Evolutionary conservation across 305 asterid species (phyloP), one percentile per base, ranked within the genome.

Genomic region (Nicotiana rustica): DNA sequence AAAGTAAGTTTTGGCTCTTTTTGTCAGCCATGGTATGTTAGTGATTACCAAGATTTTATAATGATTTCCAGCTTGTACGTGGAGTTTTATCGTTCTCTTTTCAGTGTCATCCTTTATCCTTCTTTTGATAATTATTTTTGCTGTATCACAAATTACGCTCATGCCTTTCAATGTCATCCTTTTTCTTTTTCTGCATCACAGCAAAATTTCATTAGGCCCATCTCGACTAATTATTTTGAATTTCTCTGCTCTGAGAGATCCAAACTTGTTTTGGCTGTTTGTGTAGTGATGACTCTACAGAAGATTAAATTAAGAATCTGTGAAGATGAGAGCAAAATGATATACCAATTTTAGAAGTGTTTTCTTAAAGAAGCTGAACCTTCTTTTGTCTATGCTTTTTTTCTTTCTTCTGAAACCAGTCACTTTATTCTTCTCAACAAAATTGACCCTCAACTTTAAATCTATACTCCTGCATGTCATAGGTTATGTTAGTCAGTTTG

Each of bases 1-100:
- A 78, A 96, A 91, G 99, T 94, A 91, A 93, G 99, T 91, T 49
- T 44, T 83, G 44, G 19, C 61, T 83, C 57, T 77, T 55, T 44
- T 21, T 62, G 38, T 66, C 78, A 7, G 25, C 79, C 64, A 75
- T 75, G 14, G 64, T 14, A 14, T 49, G 9, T 25, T 75, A 1
- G 25, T 4, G 25, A 75, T 75, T 75, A 21, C 29, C 64, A 75
- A 6, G 62, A 38, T 49, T 70, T 71, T 71, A 71, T 19, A 19
- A 21, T 71, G 78, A 44, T 47, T 79, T 66, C 14, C 59, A 77
- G 47, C 65, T 61, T 83, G 64, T 21, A 76, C 35, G 15, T 59
- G 35, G 78, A 19, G 38, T 71, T 5, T 41, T 47, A 21, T 10
- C 47, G 7, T 21, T 71, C 36, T 44, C 38, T 21, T 6, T 71